Evolutionary conservation across 106 monocot genomes (phyloP).

Genomic region (Dendrobium nobile): DNA sequence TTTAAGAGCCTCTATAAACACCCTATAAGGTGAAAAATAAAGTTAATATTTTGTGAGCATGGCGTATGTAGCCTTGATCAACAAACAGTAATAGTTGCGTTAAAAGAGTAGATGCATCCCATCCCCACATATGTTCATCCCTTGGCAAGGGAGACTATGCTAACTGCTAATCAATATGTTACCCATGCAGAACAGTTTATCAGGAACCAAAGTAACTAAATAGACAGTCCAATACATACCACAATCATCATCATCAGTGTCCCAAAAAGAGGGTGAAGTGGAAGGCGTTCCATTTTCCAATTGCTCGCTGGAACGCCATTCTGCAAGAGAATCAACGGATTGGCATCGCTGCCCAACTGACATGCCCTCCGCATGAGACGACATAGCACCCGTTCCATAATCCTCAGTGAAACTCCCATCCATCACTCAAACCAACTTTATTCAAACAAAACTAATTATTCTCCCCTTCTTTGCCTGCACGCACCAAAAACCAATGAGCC

Average conservation of each 20-base stretch:
- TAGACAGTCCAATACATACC: constrained; percentile 6
- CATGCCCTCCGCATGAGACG: constrained; percentile 2
- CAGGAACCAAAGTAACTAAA: neutral
- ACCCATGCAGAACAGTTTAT: neutral
- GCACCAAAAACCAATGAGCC: neutral
- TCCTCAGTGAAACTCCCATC: constrained; percentile 2
- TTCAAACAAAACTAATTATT: neutral
- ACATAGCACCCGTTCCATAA: neutral
- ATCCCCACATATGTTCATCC: neutral
- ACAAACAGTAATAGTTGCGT: neutral
- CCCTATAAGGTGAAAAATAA: neutral
- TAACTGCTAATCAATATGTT: neutral
- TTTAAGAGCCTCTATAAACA: neutral
- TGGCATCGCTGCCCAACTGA: constrained; percentile 11
- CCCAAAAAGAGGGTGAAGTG: constrained; percentile 24
- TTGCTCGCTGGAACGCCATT: constrained; percentile 24
- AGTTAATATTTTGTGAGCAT: neutral
- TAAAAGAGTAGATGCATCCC: neutral
- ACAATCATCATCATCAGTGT: constrained; percentile 15
- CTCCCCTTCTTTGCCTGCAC: neutral
- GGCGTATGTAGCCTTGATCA: neutral
- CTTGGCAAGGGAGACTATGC: neutral
- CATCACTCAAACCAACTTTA: constrained; percentile 8
- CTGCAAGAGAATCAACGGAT: constrained; percentile 20
- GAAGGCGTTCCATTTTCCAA: constrained; percentile 24